A percentile compares a stretch with the other conserved stretches of the same genome.
Conservation (phyloP, 164 flowering plant genomes). For the Vitis rupestris region DNA sequence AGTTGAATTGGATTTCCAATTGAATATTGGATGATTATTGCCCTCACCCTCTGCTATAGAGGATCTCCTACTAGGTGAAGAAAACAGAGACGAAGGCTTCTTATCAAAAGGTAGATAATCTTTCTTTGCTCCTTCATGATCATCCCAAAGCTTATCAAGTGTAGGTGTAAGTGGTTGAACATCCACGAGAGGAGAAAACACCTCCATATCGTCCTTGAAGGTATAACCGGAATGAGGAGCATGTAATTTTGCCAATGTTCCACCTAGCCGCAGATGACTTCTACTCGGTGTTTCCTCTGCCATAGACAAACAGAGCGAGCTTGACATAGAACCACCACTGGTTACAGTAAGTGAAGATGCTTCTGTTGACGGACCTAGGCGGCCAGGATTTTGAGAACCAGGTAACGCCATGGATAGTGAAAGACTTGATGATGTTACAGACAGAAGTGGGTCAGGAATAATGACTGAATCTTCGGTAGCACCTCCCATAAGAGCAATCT, state of each 20-base stretch:
- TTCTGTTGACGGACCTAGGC: constrained; percentile 39
- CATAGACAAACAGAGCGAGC: constrained; percentile 31
- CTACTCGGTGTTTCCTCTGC: constrained; percentile 74
- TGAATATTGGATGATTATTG: constrained; percentile 58
- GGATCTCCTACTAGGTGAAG: constrained; percentile 60
- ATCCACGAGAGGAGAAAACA: constrained; percentile 95
- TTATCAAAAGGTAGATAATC: constrained; percentile 48
- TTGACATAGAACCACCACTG: constrained; percentile 38
- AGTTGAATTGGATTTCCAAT: constrained; percentile 72
- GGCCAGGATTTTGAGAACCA: constrained; percentile 49
- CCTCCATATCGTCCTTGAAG: constrained; percentile 96
- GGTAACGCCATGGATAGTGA: constrained; percentile 41
- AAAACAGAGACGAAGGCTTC: constrained; percentile 52
- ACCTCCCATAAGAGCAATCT: constrained; percentile 84
- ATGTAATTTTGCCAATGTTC: constrained; percentile 60
- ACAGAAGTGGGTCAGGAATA: constrained; percentile 98
- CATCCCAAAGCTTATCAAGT: constrained; percentile 72
- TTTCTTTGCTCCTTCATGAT: constrained; percentile 48
- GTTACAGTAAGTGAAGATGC: constrained; percentile 38
- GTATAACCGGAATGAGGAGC: constrained; percentile 62
- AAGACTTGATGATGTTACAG: constrained; percentile 52
- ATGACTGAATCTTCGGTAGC: constrained; percentile 84
- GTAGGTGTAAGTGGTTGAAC: constrained; percentile 92
- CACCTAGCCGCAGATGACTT: constrained; percentile 61
- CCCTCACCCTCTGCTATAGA: constrained; percentile 55